Conservation (phyloP, 805 yeast species). For the Metschnikowia lachancei region DNA sequence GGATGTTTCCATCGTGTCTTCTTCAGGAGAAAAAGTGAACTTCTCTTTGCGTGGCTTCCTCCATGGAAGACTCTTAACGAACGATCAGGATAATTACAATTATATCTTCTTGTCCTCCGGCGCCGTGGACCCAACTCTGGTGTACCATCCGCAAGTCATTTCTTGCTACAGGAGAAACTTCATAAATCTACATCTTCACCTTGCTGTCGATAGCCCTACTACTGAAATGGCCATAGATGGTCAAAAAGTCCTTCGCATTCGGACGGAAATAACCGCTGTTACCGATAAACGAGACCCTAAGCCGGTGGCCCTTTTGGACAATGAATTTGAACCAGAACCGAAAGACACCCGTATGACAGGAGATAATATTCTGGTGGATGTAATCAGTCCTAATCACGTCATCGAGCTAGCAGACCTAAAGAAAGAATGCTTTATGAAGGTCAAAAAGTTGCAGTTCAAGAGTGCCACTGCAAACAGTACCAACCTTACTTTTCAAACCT, state of each 20-base stretch:
- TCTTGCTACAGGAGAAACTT: conserved; percentile 46
- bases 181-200: conserved; percentile 26
- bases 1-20: neutral
- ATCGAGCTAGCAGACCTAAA: conserved; percentile 7
- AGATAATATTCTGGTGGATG: conserved; percentile 8
- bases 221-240: conserved; percentile 4
- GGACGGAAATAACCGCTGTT: conserved; percentile 36
- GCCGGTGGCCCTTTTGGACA: conserved; percentile 23
- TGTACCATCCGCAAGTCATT: conserved; percentile 35
- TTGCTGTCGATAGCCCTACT: conserved; percentile 3
- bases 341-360: conserved; percentile 8
- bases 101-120: conserved; percentile 20
- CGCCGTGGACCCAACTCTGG: conserved; percentile 9
- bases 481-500: conserved; percentile 44
- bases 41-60: conserved; percentile 31
- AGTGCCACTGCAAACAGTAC: conserved; percentile 55
- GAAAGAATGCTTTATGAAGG: conserved; percentile 30
- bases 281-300: conserved; percentile 29
- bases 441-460: conserved; percentile 47
- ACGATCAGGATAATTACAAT: conserved; percentile 39
- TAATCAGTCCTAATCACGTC: conserved; percentile 11
- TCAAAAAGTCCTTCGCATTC: conserved; percentile 25
- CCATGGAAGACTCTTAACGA: conserved; percentile 43
- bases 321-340: conserved; percentile 16
- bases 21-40: neutral